Evolutionary conservation across 441 rosid species (phyloP), one percentile per base, ranked within the genome.

Genomic region (Arabidopsis lyrata): DNA sequence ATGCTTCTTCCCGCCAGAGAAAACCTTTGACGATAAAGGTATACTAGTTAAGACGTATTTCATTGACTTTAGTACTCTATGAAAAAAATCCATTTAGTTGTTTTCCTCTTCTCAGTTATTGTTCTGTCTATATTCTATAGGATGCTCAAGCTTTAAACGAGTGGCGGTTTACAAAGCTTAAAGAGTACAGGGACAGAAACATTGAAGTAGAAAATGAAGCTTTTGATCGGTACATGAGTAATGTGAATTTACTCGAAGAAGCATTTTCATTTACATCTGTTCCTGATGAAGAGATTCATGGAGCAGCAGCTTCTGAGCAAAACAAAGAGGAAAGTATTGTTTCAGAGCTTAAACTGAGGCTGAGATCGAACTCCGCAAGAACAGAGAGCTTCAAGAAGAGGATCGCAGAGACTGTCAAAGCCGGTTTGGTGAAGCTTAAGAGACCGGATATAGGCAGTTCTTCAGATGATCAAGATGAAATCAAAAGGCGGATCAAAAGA

Each of bases 11-110:
- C 13, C 99, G 96, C 56, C 79, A 88, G 66, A 91, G 81, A 82
- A 92, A 93, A 74, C 95, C 96, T 55, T 80, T 93, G 76, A 88
- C 97, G 10, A 83, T 71, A 80, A 95, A 93, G 98, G 99, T 93
- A 38, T 38, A n/a, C 22, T 42, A 52, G 31, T 59, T 39, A 71
- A 22, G 57, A 44, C 1, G 36, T 44, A 24, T 2, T 5, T 27
- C 5, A 5, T 48, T 41, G 3, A 13, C 11, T 41, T 41, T 3
- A 2, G 6, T 39, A 64, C 34, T 47, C 42, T 42, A 77, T 8
- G 45, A 55, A 41, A 45, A 56, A 12, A 2, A 55, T 49, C 63
- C 31, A 55, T 66, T 52, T n/a, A 34, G 20, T 72, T 44, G 53
- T 63, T 63, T 45, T 39, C 27, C 39, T 18, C 66, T 63, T 20